phyloP scores from a whole-genome alignment of 2,329 filamentous ascomycete genomes.

The Diaporthe sp. region DNA sequence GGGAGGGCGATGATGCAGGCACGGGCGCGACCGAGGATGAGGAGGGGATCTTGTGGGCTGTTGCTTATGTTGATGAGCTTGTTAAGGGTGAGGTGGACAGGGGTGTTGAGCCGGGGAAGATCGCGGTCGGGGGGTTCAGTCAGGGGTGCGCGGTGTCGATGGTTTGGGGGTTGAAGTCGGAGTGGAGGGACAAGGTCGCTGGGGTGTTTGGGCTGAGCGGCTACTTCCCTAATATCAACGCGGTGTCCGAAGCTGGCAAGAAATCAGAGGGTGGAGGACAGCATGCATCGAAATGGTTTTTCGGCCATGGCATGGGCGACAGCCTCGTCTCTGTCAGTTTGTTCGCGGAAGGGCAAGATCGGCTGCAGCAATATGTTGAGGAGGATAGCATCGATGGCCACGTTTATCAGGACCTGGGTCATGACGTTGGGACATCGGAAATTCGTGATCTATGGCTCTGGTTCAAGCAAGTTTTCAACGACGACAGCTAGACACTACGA shows the following conservation, averaged over 20 bases:
- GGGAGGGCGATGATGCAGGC: not conserved
- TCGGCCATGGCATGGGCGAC: slow-evolving; percentile 33
- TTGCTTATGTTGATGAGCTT: slow-evolving; percentile 29
- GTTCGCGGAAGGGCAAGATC: slow-evolving; percentile 33
- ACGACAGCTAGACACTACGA: slow-evolving; percentile 6
- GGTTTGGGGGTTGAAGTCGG: slow-evolving; percentile 30
- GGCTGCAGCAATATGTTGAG: slow-evolving; percentile 28
- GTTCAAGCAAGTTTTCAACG: slow-evolving; percentile 28
- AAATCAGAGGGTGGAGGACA: not conserved
- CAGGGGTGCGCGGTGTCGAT: slow-evolving; percentile 36
- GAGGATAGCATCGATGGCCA: slow-evolving; percentile 30
- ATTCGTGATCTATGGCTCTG: slow-evolving; percentile 36
- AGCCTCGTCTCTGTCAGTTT: not conserved
- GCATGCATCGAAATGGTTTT: slow-evolving; percentile 27
- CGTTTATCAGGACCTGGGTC: slow-evolving; percentile 28
- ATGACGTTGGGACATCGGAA: slow-evolving; percentile 24
- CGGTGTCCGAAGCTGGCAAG: slow-evolving; percentile 3
- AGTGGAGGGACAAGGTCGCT: slow-evolving; percentile 28
- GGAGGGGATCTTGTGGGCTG: slow-evolving; percentile 29
- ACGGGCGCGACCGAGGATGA: slow-evolving; percentile 1
- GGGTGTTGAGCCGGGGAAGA: slow-evolving; percentile 21
- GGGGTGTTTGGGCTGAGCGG: slow-evolving; percentile 35
- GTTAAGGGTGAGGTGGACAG: slow-evolving; percentile 22
- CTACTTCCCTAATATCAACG: slow-evolving; percentile 26
- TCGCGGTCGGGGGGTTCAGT: slow-evolving; percentile 34